Conservation (phyloP, 2,329 filamentous ascomycete genomes). For the Nothopassalora personata region DNA sequence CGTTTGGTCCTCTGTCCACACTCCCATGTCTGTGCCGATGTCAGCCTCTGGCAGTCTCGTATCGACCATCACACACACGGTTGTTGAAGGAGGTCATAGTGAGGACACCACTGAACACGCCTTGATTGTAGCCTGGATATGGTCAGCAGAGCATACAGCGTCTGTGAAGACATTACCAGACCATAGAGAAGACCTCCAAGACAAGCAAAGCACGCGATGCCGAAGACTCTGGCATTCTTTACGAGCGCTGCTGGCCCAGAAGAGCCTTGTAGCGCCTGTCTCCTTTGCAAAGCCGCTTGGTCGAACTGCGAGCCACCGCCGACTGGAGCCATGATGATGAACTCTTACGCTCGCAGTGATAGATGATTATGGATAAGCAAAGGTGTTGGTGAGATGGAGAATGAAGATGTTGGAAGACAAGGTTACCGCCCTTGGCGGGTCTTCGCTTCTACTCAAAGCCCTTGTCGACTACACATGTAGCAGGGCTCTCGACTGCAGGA, state of each 20-base stretch:
- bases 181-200: constrained; percentile 56
- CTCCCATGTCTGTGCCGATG: constrained; percentile 37
- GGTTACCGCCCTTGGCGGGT: neutral
- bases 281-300: constrained; percentile 38
- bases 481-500: neutral
- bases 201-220: constrained; percentile 51
- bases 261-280: constrained; percentile 35
- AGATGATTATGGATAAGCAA: neutral
- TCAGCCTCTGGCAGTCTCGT: neutral
- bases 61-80: constrained; percentile 25
- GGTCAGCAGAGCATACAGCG: neutral
- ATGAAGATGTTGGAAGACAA: neutral
- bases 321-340: constrained; percentile 34
- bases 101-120: constrained; percentile 67
- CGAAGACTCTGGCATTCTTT: constrained; percentile 50
- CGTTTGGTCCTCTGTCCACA: constrained; percentile 33
- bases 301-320: constrained; percentile 35
- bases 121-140: constrained; percentile 67
- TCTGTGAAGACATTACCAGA: constrained; percentile 30
- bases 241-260: constrained; percentile 47
- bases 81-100: constrained; percentile 45
- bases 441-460: neutral
- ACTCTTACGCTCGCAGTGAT: neutral
- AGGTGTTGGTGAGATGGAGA: neutral
- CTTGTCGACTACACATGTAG: neutral